A percentile compares a stretch with the other conserved stretches of the same genome.
phyloP scores from a whole-genome alignment of 352 stramenopile species.

The Pythium oligandrum region DNA sequence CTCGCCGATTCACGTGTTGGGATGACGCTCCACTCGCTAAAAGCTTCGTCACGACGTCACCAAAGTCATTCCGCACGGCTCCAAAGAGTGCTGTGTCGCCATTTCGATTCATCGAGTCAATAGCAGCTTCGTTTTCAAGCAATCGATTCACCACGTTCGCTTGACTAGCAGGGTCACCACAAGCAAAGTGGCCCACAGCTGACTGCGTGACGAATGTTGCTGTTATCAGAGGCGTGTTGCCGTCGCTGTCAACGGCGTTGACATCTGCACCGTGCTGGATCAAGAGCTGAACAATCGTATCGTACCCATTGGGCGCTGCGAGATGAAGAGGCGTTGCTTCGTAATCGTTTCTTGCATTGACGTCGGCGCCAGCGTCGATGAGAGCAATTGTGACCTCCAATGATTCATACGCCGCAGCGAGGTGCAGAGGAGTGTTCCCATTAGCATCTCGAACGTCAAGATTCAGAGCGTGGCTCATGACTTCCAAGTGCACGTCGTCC shows the following conservation, averaged over 20 bases:
- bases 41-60: conserved; percentile 8
- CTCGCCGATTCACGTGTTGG: conserved; percentile 1
- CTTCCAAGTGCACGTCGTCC: conserved; percentile 5
- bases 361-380: conserved; percentile 17
- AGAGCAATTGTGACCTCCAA: conserved; percentile 13
- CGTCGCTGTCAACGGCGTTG: conserved; percentile 19
- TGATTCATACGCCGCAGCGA: conserved; percentile 31
- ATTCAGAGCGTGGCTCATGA: conserved; percentile 9
- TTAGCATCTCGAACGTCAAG: conserved; percentile 23
- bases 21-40: background rate
- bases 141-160: conserved; percentile 21
- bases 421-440: conserved; percentile 33
- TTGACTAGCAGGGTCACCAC: conserved; percentile 26
- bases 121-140: conserved; percentile 17
- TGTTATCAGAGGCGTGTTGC: conserved; percentile 33
- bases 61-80: conserved; percentile 21
- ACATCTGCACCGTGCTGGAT: conserved; percentile 23
- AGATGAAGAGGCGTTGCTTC: conserved; percentile 29
- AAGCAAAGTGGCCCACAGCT: conserved; percentile 23
- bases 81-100: conserved; percentile 19
- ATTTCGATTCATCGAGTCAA: conserved; percentile 11
- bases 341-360: conserved; percentile 23
- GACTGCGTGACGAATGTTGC: conserved; percentile 31
- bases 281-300: conserved; percentile 19
- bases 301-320: conserved; percentile 28